These are phyloP conservation scores for Lineolata rhizophorae DNA, from an alignment of 495 filamentous ascomycete species.

Conservation along the genomic window DNA sequence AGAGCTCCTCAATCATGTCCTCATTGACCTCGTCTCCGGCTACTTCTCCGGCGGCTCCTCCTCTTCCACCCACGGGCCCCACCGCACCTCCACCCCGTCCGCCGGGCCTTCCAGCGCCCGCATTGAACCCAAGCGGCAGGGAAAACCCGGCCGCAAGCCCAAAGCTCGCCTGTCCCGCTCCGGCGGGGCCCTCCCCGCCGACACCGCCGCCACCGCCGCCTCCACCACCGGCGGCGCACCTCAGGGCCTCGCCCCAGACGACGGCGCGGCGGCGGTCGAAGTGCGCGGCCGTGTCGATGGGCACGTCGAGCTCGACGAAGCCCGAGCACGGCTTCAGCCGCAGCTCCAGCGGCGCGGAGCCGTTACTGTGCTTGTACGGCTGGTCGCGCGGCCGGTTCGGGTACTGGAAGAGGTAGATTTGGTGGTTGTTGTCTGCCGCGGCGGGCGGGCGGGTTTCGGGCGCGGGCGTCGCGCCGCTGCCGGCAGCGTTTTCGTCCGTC, in stretches of 20 bases:
- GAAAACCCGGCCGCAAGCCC: conserved; percentile 32
- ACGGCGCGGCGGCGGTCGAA: conserved; percentile 45
- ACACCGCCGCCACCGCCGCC: too few relatives aligned
- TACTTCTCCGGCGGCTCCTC: conserved; percentile 5
- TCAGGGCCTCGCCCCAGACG: conserved; percentile 43
- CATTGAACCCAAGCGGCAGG: too few relatives aligned
- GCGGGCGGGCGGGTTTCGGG: too few relatives aligned
- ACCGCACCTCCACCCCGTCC: conserved; percentile 2
- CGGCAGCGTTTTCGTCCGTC: too few relatives aligned
- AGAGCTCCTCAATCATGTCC: conserved; percentile 21
- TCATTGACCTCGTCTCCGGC: conserved; percentile 15
- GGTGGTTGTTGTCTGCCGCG: conserved; percentile 6
- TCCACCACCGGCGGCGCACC: too few relatives aligned
- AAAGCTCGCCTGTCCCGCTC: too few relatives aligned
- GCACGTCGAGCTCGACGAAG: conserved; percentile 53
- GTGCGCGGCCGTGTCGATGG: conserved; percentile 34
- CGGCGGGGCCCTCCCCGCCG: too few relatives aligned
- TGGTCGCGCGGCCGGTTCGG: conserved; percentile 28
- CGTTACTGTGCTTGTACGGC: conserved; percentile 31
- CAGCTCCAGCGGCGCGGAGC: conserved; percentile 33
- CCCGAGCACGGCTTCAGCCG: conserved; percentile 47
- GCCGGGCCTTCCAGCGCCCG: not conserved
- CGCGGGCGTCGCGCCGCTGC: too few relatives aligned
- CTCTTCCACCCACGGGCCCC: not conserved
- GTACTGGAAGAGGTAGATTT: conserved; percentile 50